Percentiles rank a stretch among this genome's conserved stretches.
Conservation (phyloP, 2,329 filamentous ascomycete species). For the Apiospora aurea region DNA sequence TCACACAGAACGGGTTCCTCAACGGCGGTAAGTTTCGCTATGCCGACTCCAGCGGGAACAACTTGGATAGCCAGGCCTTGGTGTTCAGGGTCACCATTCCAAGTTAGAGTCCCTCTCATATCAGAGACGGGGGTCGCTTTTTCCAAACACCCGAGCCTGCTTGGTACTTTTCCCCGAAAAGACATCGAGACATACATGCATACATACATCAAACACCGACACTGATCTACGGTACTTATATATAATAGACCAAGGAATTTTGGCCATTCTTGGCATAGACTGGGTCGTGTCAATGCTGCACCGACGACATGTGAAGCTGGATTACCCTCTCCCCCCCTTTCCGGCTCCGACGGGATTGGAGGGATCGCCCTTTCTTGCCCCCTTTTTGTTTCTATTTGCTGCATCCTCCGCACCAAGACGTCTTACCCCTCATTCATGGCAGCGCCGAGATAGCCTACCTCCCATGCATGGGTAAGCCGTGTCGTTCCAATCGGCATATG, state of each 20-base stretch:
- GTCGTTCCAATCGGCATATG: neutral
- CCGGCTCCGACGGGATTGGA: neutral
- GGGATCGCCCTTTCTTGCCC: neutral
- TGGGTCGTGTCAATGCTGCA: neutral
- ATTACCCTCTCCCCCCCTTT: neutral
- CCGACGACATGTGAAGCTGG: neutral
- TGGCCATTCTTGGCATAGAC: neutral
- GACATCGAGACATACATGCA: neutral
- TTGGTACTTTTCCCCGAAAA: neutral
- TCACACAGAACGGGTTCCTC: constrained; percentile 71
- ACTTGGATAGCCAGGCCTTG: constrained; percentile 67
- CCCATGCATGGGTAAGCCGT: neutral
- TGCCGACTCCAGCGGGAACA: constrained; percentile 62
- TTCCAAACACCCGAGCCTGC: neutral
- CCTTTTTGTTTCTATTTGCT: neutral
- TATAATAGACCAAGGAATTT: neutral
- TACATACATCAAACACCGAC: neutral
- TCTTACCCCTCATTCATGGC: neutral
- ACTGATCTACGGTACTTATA: neutral
- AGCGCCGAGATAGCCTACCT: neutral
- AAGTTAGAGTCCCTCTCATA: constrained; percentile 23
- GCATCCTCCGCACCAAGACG: neutral
- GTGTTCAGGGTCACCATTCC: constrained; percentile 63
- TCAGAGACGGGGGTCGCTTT: neutral
- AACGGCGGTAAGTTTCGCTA: constrained; percentile 65